A percentile compares a stretch with the other conserved stretches of the same genome.
Conservation (phyloP, 768 basidiomycete species). For the Mycena belliarum region DNA sequence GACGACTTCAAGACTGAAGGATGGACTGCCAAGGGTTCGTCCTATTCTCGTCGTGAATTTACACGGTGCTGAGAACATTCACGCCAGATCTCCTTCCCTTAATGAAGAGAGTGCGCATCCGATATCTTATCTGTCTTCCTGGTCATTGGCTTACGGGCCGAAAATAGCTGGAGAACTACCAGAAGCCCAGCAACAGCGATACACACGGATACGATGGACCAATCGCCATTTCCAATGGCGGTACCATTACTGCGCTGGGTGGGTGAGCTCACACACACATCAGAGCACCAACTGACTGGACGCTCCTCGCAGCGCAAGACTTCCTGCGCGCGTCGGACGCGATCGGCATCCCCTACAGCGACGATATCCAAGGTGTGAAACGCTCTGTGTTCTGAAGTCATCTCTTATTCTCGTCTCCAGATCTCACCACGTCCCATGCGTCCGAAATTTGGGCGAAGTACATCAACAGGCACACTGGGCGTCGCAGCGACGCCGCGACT, state of each 20-base stretch:
- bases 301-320: conserved; percentile 49
- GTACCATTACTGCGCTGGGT: conserved; percentile 54
- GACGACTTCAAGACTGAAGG: conserved; percentile 75
- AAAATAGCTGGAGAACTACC: conserved; percentile 68
- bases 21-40: conserved; percentile 62
- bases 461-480: conserved; percentile 72
- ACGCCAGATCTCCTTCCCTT: conserved; percentile 60
- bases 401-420: conserved; percentile 27
- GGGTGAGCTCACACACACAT: too few relatives aligned
- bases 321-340: conserved; percentile 65
- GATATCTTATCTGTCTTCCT: neutral
- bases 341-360: conserved; percentile 64
- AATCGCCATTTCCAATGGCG: conserved; percentile 74
- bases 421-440: conserved; percentile 58
- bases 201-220: conserved; percentile 73
- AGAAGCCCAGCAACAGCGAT: conserved; percentile 68
- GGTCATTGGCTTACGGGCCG: neutral
- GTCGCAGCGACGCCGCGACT: conserved; percentile 71
- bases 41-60: neutral
- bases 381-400: neutral
- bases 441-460: conserved; percentile 79
- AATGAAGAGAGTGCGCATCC: conserved; percentile 59
- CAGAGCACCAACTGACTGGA: too few relatives aligned
- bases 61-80: neutral
- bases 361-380: conserved; percentile 58